A percentile compares a stretch with the other conserved stretches of the same genome.
These are phyloP conservation scores for Endoconidiophora laricicola DNA, from an alignment of 2,329 filamentous ascomycete genomes.

Conservation along the genomic window DNA sequence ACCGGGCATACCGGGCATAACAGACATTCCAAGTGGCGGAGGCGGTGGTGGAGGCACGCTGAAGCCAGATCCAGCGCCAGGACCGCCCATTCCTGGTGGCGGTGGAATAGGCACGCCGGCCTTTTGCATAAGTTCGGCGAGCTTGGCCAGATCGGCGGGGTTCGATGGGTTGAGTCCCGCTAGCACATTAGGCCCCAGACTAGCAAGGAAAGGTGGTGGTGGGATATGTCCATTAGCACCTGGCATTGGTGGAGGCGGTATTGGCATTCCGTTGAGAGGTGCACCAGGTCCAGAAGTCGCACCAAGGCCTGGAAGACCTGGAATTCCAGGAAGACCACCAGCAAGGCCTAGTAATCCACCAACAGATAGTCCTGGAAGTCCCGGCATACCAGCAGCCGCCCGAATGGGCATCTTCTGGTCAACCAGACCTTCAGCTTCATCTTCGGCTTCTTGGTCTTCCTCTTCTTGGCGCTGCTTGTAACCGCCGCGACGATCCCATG, in stretches of 20 bases:
- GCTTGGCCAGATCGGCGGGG: constrained; percentile 42
- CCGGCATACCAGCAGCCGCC: constrained; percentile 22
- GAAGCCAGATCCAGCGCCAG: constrained; percentile 12
- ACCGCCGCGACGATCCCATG: constrained; percentile 68
- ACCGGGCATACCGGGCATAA: not conserved
- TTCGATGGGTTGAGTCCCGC: constrained; percentile 42
- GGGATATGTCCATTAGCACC: constrained; percentile 33
- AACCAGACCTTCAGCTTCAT: constrained; percentile 80
- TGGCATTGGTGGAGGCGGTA: constrained; percentile 15
- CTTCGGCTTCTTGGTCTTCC: constrained; percentile 83
- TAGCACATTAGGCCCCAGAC: constrained; percentile 30
- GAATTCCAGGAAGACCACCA: constrained; percentile 29
- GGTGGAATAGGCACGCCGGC: constrained; percentile 46
- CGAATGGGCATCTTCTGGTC: constrained; percentile 70
- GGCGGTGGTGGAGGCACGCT: constrained; percentile 24
- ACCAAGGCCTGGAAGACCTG: constrained; percentile 1
- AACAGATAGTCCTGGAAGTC: constrained; percentile 35
- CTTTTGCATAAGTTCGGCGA: constrained; percentile 49
- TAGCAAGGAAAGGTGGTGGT: constrained; percentile 37
- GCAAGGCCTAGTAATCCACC: constrained; percentile 24
- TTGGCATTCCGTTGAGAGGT: constrained; percentile 14
- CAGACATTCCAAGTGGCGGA: constrained; percentile 18
- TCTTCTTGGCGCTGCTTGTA: constrained; percentile 72
- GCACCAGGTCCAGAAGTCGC: not conserved
- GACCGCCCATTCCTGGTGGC: constrained; percentile 29